Conservation (phyloP, 169 alveolate genomes). For the Cryptosporidium tyzzeri region DNA sequence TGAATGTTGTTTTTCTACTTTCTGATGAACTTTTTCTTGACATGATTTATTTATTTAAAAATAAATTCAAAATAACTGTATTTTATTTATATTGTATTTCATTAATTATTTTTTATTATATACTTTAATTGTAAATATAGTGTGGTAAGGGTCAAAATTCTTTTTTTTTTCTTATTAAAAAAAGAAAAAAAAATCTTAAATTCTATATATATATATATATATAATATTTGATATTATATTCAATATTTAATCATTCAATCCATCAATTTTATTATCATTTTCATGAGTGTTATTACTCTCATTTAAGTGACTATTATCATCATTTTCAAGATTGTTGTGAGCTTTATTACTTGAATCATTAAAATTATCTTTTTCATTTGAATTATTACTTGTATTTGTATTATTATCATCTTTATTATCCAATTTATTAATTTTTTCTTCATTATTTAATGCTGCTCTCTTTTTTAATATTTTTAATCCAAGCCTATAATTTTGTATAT, state of each 20-base stretch:
- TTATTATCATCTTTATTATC: not conserved
- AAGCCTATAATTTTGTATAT: slow-evolving; percentile 12
- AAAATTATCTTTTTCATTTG: not conserved
- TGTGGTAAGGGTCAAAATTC: not conserved
- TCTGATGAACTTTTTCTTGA: not conserved
- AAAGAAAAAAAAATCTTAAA: no score
- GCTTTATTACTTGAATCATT: not conserved
- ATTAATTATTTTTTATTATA: not conserved
- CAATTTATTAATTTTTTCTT: not conserved
- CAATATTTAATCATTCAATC: not conserved
- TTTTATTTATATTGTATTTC: not conserved
- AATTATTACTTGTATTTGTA: not conserved
- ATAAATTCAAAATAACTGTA: not conserved
- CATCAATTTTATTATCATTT: not conserved
- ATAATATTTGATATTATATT: no score
- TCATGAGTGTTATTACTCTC: not conserved
- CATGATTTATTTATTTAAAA: not conserved
- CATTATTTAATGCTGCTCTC: not conserved
- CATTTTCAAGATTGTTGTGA: not conserved
- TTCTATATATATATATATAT: no score
- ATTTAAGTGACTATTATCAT: not conserved
- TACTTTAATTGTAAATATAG: not conserved
- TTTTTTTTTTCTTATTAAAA: no score
- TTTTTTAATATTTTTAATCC: slow-evolving; percentile 52
- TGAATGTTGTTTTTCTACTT: slow-evolving; percentile 17